Base-by-base conservation (phyloP, 768 basidiomycete genomes). In the Hypholoma fasciculare region DNA sequence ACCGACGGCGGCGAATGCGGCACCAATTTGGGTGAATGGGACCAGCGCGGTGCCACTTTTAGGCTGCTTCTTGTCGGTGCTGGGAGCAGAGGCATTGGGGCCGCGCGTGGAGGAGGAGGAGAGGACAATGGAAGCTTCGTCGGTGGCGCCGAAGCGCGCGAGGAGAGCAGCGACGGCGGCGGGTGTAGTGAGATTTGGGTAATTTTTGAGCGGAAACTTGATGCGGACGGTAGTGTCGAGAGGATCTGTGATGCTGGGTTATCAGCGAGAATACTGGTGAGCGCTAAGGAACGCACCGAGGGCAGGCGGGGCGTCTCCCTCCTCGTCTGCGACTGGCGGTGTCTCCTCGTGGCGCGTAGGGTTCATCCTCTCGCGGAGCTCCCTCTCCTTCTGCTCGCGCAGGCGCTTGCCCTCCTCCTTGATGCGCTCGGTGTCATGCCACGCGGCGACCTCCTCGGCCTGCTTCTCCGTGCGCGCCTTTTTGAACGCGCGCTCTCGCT, bases 211-310 rank as follows among this genome's bases (percentile, higher is more conserved):
- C 4, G 78, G 68, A 68, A 85, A 94, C 71, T 88, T 92, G 61
- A 94, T 69, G 53, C 85, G 83, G 59, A 93, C 75, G 13, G 91
- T 92, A 0, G 90, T 91, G 62, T 93, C 92, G 27, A 86, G 78
- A 2, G 82, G 71, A 53, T 83, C 88, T 86, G 27, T 17, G n/a
- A 36, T 61, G 13, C 30, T 37, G 43, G 20, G 48, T 65, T 40
- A 63, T 44, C 26, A 44, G 27, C 9, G 9, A 34, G 36, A 20
- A 37, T 50, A 7, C 20, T 19, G 26, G 30, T 50, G 13, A 20
- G 13, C 16, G 13, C 30, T 36, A 3, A 26, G 7, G 14, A 50
- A 67, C 78, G 27, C 58, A 80, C 88, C 82, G 61, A 87, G 69
- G 3, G 82, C 63, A 11, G 88, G 89, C 3, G 87, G 83, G 8